These are phyloP conservation scores for Anisodus acutangulus DNA, from an alignment of 257 asterid genomes.

Conservation along the genomic window DNA sequence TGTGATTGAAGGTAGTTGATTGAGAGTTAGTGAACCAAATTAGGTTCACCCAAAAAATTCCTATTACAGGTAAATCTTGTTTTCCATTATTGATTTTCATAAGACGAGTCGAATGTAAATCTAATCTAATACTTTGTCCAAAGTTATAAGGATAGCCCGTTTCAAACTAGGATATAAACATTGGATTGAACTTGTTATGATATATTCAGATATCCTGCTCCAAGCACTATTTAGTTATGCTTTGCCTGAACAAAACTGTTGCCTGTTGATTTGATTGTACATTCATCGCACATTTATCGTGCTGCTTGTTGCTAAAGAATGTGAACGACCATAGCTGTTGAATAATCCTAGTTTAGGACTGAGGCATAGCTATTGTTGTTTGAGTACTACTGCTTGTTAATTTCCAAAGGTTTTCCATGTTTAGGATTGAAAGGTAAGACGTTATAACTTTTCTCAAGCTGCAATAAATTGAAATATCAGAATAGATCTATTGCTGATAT, in stretches of 20 bases:
- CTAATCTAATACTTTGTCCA: background rate
- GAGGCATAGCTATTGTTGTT: background rate
- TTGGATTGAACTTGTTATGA: background rate
- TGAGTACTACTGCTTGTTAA: background rate
- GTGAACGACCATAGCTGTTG: background rate
- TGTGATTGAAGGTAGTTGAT: background rate
- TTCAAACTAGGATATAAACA: background rate
- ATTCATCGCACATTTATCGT: background rate
- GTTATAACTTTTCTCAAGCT: background rate
- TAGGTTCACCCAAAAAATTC: background rate
- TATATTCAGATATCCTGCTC: background rate
- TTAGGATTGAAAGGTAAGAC: background rate
- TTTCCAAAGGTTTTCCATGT: constrained; percentile 4
- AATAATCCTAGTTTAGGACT: background rate
- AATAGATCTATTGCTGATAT: constrained; percentile 11
- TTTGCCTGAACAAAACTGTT: background rate
- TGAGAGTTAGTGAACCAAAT: background rate
- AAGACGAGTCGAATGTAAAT: background rate
- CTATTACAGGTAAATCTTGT: constrained; percentile 15
- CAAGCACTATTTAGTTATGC: background rate
- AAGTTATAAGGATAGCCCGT: background rate
- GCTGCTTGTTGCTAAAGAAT: background rate
- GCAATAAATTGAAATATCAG: constrained; percentile 3
- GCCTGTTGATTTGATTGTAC: background rate
- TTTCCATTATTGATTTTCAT: background rate